Conservation (phyloP, 805 yeast genomes). For the Yarrowia sp. region DNA sequence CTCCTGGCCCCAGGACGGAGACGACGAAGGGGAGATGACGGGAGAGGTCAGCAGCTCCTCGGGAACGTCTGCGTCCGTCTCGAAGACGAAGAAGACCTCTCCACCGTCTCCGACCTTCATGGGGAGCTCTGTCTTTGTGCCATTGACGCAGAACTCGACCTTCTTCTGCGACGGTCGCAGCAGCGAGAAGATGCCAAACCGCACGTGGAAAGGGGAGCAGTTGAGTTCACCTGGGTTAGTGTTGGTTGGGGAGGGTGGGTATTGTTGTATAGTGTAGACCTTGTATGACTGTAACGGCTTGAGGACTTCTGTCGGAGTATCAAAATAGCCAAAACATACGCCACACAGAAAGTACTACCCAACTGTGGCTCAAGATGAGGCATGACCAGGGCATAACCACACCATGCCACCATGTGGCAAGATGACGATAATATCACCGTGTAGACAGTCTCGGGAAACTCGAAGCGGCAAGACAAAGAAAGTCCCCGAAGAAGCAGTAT, state of each 20-base stretch:
- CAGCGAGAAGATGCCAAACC: constrained; percentile 92
- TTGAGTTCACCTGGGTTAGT: constrained; percentile 52
- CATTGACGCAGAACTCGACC: constrained; percentile 85
- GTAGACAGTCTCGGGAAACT: no score
- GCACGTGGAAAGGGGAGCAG: constrained; percentile 94
- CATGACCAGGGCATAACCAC: no score
- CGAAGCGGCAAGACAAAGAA: no score
- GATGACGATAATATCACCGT: no score
- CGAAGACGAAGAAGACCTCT: constrained; percentile 96
- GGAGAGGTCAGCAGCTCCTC: constrained; percentile 81
- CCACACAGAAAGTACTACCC: no score
- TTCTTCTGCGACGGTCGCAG: constrained; percentile 86
- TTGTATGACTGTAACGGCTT: no score
- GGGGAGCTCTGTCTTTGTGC: constrained; percentile 72
- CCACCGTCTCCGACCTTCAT: constrained; percentile 98
- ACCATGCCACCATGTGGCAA: no score
- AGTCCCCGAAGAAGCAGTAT: no score
- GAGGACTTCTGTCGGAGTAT: no score
- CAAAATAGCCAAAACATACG: no score
- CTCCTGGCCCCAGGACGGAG: constrained; percentile 35
- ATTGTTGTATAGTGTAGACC: not conserved
- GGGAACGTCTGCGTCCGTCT: constrained; percentile 73
- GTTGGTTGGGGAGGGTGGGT: no score
- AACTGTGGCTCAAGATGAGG: no score
- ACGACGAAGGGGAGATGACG: constrained; percentile 64